A percentile compares a stretch with the other conserved stretches of the same genome.
Evolutionary conservation across 495 filamentous ascomycete genomes (phyloP).

Genomic region (Elasticomyces elasticus): DNA sequence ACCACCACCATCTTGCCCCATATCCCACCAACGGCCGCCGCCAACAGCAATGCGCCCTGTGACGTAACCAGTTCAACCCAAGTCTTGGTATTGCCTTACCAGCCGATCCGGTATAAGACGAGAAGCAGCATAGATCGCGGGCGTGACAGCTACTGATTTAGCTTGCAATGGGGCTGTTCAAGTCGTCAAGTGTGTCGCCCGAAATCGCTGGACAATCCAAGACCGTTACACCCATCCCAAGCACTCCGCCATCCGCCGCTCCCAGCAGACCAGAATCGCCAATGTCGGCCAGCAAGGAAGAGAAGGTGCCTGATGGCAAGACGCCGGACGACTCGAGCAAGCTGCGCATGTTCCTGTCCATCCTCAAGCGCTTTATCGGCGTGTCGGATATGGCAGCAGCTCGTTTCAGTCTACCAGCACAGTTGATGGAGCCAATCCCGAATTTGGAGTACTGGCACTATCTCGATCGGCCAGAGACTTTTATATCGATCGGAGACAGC

Average conservation of each 20-base stretch:
- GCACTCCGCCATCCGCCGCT: background rate
- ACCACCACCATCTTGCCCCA: no score
- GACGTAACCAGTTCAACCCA: no score
- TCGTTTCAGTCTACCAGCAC: conserved; percentile 89
- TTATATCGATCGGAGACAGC: conserved; percentile 90
- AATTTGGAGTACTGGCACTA: conserved; percentile 99
- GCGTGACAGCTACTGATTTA: no score
- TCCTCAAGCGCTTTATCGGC: conserved; percentile 84
- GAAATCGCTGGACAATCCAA: background rate
- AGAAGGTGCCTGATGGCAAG: conserved; percentile 42
- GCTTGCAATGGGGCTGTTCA: background rate
- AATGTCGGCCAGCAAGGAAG: conserved; percentile 1
- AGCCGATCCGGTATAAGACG: no score
- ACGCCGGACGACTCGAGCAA: conserved; percentile 70
- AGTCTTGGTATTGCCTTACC: no score
- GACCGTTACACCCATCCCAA: background rate
- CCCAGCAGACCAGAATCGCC: background rate
- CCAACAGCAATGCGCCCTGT: no score
- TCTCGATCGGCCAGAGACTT: conserved; percentile 87
- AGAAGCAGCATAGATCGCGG: no score
- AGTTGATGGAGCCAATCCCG: conserved; percentile 87
- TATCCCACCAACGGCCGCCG: no score
- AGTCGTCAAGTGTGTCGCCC: conserved; percentile 1
- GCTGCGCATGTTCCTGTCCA: conserved; percentile 70
- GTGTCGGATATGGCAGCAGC: conserved; percentile 91